Base-by-base conservation (phyloP, 768 basidiomycete genomes). In the Xerocomellus dryophilus region DNA sequence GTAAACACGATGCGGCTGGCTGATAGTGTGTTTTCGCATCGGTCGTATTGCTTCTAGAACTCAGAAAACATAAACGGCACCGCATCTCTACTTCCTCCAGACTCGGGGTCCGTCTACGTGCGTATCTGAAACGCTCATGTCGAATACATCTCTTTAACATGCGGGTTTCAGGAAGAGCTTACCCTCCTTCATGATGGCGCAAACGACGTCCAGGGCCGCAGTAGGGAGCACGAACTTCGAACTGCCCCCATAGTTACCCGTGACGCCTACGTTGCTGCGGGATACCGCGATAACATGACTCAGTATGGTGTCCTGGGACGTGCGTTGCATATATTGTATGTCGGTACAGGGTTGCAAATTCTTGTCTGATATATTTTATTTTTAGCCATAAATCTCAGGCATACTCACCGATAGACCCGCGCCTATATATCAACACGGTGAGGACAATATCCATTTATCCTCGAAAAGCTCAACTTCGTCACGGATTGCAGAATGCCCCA, bases 381-480 rank as follows among this genome's bases (percentile, higher is more conserved):
- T 47, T 34, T 46, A 71, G 69, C 20, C 71, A 75, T 45, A 73
- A 61, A 43, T 59, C 58, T 11, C 57, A 58, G 0, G 62, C 75
- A 20, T 61, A 65, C 44, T 51, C 59, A 0, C 77, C 74, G 0
- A 51, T 66, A 0, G 84, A 86, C 56, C 74, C 73, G 3, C 74
- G 86, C 0, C 50, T 89, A 0, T 89, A 89, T 60, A 62, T 88
- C 10, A 89, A 89, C 61, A 87, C 85, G 1, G 86, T 85, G 60
- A 64, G 73, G 46, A 36, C 15, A 27, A 43, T 50, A 15, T 21
- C 25, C 25, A 9, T 38, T 17, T 25, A 29, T 51, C 32, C 17
- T 52, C 12, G 2, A 17, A 38, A 54, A 34, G 34, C 31, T 53
- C 29, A 51, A 10, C 35, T 6, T 41, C 27, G 27, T 47, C 25